Base-by-base conservation (phyloP, 208 protist genomes). In the Acanthamoeba sp. region DNA sequence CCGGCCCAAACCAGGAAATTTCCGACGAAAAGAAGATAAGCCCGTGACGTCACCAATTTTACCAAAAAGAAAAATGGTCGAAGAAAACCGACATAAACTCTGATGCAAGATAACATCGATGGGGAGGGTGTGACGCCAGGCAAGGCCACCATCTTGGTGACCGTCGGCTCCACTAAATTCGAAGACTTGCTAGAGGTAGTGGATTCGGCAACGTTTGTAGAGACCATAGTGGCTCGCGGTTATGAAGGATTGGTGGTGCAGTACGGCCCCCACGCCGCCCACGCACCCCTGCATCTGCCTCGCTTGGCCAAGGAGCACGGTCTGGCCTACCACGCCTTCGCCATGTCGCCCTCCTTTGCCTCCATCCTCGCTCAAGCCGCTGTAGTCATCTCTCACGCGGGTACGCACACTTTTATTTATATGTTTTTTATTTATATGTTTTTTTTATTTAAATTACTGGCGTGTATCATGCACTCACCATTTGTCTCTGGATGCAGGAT, bases 161-260 rank as follows among this genome's bases (percentile, higher is more conserved):
- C 87, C 2, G 87, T 92, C 2, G 87, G 87, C 27, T 92, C 87
- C 1, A 92, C 87, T 18, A 50, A 69, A 24, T 92, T 92, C 55
- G 87, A 92, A 27, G 87, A 69, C n/a, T 22, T 92, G 34, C 36
- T 92, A 0, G 12, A 73, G 2, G 87, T 55, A 0, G 87, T 92
- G 2, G 64, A 87, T 20, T 38, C 87, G 34, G 22, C 14, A 14
- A 38, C 24, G 22, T 92, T 92, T 20, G 64, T 55, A 0, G 36
- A 92, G 18, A 55, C 55, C 10, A 2, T 69, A 10, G 45, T 55
- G 16, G 64, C 18, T 2, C 55, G 45, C 4, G 55, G 87, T 24
- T 78, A 38, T n/a, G 45, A 87, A 14, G 45, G 7, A 1, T 42
- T 87, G 20, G 45, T 87, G 10, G 50, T 87, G n/a, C 78, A 87